Conservation (phyloP, 192 early-diverging fungal genomes). For the Umbelopsis vinacea region DNA sequence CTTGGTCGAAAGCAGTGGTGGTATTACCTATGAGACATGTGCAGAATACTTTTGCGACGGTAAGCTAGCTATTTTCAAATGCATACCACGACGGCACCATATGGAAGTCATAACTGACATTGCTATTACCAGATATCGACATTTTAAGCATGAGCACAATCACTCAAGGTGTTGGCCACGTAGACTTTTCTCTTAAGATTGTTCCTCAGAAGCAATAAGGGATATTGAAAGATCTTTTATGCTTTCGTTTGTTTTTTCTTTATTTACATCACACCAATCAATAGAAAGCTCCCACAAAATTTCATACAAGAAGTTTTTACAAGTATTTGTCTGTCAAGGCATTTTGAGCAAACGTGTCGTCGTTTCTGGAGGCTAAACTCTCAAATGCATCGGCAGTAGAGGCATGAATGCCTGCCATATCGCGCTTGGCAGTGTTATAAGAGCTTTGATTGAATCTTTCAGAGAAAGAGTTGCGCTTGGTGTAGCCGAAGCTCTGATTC, state of each 20-base stretch:
- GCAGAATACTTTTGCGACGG: conserved; percentile 78
- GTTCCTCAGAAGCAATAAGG: neutral
- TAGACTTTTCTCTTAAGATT: conserved; percentile 98
- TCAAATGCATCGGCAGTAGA: conserved; percentile 9
- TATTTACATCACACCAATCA: conserved; percentile 10
- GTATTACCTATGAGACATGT: conserved; percentile 88
- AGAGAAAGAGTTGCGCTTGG: neutral
- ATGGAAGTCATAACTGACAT: neutral
- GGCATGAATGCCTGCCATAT: neutral
- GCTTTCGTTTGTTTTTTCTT: neutral
- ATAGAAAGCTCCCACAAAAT: neutral
- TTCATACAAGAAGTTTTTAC: neutral
- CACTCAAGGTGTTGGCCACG: conserved; percentile 92
- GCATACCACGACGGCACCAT: too few species aligned
- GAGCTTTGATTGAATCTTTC: conserved; percentile 14
- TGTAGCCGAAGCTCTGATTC: neutral
- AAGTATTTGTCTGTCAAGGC: neutral
- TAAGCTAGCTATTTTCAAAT: conserved; percentile 39
- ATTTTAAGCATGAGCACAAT: conserved; percentile 92
- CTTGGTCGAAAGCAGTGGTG: conserved; percentile 94
- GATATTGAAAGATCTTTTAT: neutral
- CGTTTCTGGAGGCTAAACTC: conserved; percentile 9
- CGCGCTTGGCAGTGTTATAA: conserved; percentile 1
- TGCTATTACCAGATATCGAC: conserved; percentile 53
- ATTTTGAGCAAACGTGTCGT: conserved; percentile 21